These are phyloP conservation scores for Camelina laxa DNA, from an alignment of 345 rosid species.

Conservation along the genomic window DNA sequence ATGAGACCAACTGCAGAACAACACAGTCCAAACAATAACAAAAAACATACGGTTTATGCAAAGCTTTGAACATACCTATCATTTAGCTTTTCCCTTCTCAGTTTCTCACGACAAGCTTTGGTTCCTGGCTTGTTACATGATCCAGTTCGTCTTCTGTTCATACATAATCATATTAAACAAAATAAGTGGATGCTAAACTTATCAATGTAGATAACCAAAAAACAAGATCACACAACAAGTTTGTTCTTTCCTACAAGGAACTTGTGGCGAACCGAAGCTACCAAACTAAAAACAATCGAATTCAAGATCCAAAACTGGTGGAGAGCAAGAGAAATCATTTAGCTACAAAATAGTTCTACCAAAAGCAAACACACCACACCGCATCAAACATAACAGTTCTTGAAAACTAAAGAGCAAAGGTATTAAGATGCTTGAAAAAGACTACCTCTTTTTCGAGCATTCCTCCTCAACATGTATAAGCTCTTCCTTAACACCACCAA, in stretches of 20 bases:
- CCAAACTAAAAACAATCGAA: not conserved
- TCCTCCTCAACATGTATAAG: conserved; percentile 36
- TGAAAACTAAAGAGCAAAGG: not conserved
- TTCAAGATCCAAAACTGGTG: not conserved
- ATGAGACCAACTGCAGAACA: conserved; percentile 18
- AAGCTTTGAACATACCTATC: conserved; percentile 56
- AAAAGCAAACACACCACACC: conserved; percentile 13
- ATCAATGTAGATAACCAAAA: not conserved
- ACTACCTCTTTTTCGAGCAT: conserved; percentile 44
- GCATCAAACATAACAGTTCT: not conserved
- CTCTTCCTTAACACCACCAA: conserved; percentile 42
- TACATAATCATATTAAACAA: conserved; percentile 29
- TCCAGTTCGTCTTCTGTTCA: conserved; percentile 46
- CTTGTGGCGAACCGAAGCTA: not conserved
- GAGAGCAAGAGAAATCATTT: not conserved
- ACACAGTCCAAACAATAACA: not conserved
- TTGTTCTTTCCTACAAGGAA: not conserved
- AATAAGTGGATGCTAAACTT: not conserved
- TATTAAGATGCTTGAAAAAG: conserved; percentile 8
- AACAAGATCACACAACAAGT: conserved; percentile 17
- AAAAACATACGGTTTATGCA: not conserved
- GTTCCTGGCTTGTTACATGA: conserved; percentile 47
- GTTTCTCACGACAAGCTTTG: conserved; percentile 89
- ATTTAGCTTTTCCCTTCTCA: conserved; percentile 85
- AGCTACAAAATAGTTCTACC: not conserved